Percentiles rank a stretch among this genome's conserved stretches.
These are phyloP conservation scores for Globisporangium solare DNA, from an alignment of 352 stramenopile species.

Conservation along the genomic window DNA sequence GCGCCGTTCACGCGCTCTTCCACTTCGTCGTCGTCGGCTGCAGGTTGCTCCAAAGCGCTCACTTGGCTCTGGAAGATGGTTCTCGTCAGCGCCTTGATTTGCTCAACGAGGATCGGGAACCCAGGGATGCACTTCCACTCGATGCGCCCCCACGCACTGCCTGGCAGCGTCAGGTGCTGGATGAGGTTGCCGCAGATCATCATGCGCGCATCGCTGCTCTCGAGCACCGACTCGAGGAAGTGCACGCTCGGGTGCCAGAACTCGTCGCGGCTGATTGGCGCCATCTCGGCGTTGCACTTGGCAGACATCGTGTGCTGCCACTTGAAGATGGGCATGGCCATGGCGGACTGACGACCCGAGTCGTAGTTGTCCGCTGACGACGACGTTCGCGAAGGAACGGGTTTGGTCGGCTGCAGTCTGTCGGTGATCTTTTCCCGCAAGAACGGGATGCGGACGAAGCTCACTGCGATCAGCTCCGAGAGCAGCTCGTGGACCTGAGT, in stretches of 20 bases:
- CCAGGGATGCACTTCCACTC: slow-evolving; percentile 69
- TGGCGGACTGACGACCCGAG: slow-evolving; percentile 16
- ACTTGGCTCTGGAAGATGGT: slow-evolving; percentile 40
- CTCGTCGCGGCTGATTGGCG: slow-evolving; percentile 38
- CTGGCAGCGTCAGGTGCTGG: slow-evolving; percentile 33
- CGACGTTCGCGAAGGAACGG: background rate
- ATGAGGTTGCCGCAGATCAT: slow-evolving; percentile 55
- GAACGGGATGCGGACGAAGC: slow-evolving; percentile 52
- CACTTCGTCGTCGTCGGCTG: slow-evolving; percentile 28
- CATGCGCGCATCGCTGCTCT: slow-evolving; percentile 30
- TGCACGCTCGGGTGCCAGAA: slow-evolving; percentile 28
- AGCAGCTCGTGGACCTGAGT: slow-evolving; percentile 28
- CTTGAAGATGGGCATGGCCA: slow-evolving; percentile 47
- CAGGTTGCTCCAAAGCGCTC: slow-evolving; percentile 31
- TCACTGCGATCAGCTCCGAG: slow-evolving; percentile 32
- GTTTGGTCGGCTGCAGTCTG: slow-evolving; percentile 17
- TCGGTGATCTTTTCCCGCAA: slow-evolving; percentile 49
- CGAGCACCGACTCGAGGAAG: slow-evolving; percentile 32
- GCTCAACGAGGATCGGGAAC: slow-evolving; percentile 32
- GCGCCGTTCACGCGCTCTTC: slow-evolving; percentile 17
- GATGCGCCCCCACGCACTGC: slow-evolving; percentile 34
- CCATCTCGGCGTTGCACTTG: slow-evolving; percentile 45
- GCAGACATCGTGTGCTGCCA: slow-evolving; percentile 46
- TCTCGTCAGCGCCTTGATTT: slow-evolving; percentile 36
- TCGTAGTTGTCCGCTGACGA: background rate